phyloP scores from a whole-genome alignment of 331 rosid genomes.

The Erythrophleum ivorense region DNA sequence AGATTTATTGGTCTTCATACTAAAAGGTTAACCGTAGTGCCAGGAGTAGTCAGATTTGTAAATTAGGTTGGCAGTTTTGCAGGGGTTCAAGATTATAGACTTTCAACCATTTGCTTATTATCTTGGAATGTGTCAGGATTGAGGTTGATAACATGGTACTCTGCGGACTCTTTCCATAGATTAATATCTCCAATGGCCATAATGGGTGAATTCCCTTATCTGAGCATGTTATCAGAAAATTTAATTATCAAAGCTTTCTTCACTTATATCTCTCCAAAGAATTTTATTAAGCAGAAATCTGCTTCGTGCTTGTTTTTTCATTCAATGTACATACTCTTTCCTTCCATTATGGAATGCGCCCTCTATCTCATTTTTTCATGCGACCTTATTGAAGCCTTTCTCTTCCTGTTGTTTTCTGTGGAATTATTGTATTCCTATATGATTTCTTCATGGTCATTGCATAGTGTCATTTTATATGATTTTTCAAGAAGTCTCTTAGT shows the following conservation, averaged over 20 bases:
- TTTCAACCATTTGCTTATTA: too few species aligned
- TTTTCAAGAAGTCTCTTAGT: conserved; percentile 16
- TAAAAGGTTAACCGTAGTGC: neutral
- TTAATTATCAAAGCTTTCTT: too few species aligned
- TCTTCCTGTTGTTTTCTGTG: neutral
- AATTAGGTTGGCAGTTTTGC: neutral
- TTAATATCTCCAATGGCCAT: too few species aligned
- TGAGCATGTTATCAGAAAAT: too few species aligned
- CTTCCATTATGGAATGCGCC: conserved; percentile 15
- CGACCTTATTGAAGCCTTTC: neutral
- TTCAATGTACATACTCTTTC: neutral
- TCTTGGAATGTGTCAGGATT: neutral
- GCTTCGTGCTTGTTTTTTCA: conserved; percentile 1
- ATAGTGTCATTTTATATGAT: neutral
- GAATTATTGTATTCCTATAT: conserved; percentile 18
- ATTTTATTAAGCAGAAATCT: too few species aligned
- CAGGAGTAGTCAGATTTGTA: neutral
- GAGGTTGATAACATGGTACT: neutral
- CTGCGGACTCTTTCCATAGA: neutral
- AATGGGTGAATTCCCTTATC: too few species aligned
- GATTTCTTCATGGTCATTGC: conserved; percentile 26
- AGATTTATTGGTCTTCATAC: neutral
- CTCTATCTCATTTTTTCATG: neutral
- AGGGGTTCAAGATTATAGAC: neutral
- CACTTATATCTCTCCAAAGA: too few species aligned